phyloP scores from a whole-genome alignment of 768 basidiomycete species.

The Suillus hirtellus region DNA sequence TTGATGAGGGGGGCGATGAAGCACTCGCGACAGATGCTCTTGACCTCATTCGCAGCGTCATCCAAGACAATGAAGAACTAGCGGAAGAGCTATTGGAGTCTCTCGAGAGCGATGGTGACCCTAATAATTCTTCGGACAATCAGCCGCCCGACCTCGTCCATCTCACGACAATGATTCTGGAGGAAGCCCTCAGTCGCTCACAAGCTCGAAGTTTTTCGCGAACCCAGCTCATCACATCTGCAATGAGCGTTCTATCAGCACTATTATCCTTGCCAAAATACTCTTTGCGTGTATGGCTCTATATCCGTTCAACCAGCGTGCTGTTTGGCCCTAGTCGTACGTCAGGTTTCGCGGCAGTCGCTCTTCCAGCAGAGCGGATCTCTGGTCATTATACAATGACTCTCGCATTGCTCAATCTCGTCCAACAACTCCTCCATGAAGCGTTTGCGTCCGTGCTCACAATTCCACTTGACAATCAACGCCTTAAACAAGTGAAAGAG shows the following conservation, averaged over 20 bases:
- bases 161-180: slow-evolving; percentile 77
- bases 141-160: slow-evolving; percentile 74
- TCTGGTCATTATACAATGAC: slow-evolving; percentile 83
- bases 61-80: slow-evolving; percentile 67
- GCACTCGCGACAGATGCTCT: slow-evolving; percentile 52
- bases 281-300: slow-evolving; percentile 87
- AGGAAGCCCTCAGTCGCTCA: slow-evolving; percentile 67
- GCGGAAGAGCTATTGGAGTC: slow-evolving; percentile 63
- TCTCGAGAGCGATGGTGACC: slow-evolving; percentile 42
- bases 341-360: slow-evolving; percentile 58
- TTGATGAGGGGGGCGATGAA: slow-evolving; percentile 61
- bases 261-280: slow-evolving; percentile 72
- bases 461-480: slow-evolving; percentile 55
- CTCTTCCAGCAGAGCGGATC: slow-evolving; percentile 69
- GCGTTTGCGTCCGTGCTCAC: slow-evolving; percentile 54
- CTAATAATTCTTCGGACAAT: slow-evolving; percentile 32
- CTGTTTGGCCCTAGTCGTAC: slow-evolving; percentile 68
- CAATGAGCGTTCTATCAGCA: slow-evolving; percentile 78
- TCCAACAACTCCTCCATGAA: slow-evolving; percentile 74
- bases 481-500: slow-evolving; percentile 73
- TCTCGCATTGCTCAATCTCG: slow-evolving; percentile 71
- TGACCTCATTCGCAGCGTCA: slow-evolving; percentile 35
- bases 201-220: slow-evolving; percentile 44
- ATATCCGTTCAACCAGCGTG: slow-evolving; percentile 74
- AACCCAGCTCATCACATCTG: slow-evolving; percentile 71